Base-by-base conservation (phyloP, 2,329 filamentous ascomycete species). In the Chrysosporium keratinophilum region DNA sequence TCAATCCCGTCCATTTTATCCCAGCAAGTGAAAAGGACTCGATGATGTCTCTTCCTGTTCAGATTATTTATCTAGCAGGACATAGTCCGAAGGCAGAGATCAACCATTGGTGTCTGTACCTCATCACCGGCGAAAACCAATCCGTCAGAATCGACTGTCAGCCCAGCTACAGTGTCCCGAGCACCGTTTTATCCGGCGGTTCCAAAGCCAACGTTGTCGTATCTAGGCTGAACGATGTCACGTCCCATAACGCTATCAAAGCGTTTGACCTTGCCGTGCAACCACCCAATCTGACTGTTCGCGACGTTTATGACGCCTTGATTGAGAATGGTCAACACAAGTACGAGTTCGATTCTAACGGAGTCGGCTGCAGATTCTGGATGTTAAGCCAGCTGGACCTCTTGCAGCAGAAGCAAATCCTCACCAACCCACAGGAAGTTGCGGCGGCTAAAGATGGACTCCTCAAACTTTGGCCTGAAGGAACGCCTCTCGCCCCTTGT, bases 111-210 rank as follows among this genome's bases (percentile, higher is more conserved):
- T 54, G 51, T 23, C 35, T 54, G 3, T 54, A 50, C 19, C 46
- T 51, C 41, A 19, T 12, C 12, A 39, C 31, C 15, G 15, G 15
- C 34, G 5, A 5, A 10, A 33, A 15, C 14, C 11, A 39, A 4
- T 66, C 61, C 5, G 60, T 64, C 19, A 61, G 58, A 9, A 59
- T 62, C 34, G 62, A 67, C 57, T 63, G 62, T 12, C 58, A 58
- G 23, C 57, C 55, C 1, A 62, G 44, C 34, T 59, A 59, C 48
- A 52, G 23, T 4, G 28, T 58, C 28, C 59, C 58, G 1, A 61
- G 56, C 41, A 57, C 56, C 14, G 40, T 58, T 12, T 47, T 62
- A 4, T 37, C 48, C 9, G 59, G 56, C 5, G 61, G 61, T 41
- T 64, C 62, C 34, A 62, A 63, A 23, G 60, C 53, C 11, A 54